Evolutionary conservation across 768 basidiomycete species (phyloP).

Genomic region (Calvatia gigantea): DNA sequence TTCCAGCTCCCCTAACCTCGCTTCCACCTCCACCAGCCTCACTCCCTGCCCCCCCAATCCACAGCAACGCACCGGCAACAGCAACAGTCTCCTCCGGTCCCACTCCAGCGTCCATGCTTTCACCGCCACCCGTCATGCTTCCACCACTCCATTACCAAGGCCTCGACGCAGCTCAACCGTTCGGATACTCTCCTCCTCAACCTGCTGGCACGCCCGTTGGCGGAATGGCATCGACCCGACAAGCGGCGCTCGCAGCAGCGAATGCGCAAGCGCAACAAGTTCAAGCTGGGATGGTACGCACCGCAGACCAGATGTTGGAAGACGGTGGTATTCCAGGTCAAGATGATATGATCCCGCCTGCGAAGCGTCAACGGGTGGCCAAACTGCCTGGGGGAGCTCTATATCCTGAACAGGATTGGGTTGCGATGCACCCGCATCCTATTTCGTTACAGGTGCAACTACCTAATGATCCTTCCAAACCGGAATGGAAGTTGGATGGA

Average conservation of each 20-base stretch:
- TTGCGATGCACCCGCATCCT: conserved; percentile 89
- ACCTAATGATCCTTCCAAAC: conserved; percentile 75
- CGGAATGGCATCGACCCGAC: conserved; percentile 58
- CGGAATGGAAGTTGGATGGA: conserved; percentile 93
- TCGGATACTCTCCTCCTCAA: conserved; percentile 69
- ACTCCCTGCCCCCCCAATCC: conserved; percentile 67
- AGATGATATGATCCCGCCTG: conserved; percentile 63
- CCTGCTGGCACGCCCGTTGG: conserved; percentile 1
- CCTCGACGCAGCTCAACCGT: conserved; percentile 70
- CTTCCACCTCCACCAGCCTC: conserved; percentile 71
- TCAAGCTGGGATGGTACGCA: conserved; percentile 70
- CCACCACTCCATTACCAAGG: conserved; percentile 86
- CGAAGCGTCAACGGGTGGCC: conserved; percentile 85
- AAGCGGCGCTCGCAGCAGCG: conserved; percentile 56
- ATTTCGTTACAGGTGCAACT: conserved; percentile 84
- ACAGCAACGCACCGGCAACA: conserved; percentile 60
- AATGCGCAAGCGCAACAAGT: conserved; percentile 44
- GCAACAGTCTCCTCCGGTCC: conserved; percentile 91
- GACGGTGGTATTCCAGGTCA: conserved; percentile 37
- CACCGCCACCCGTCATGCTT: conserved; percentile 71
- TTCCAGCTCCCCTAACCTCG: conserved; percentile 59
- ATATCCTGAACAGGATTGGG: conserved; percentile 90
- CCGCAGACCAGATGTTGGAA: conserved; percentile 67
- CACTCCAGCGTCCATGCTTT: conserved; percentile 77
- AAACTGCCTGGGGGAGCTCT: conserved; percentile 81